Base-by-base conservation (phyloP, 345 rosid genomes). In the Anastatica hierochuntica region DNA sequence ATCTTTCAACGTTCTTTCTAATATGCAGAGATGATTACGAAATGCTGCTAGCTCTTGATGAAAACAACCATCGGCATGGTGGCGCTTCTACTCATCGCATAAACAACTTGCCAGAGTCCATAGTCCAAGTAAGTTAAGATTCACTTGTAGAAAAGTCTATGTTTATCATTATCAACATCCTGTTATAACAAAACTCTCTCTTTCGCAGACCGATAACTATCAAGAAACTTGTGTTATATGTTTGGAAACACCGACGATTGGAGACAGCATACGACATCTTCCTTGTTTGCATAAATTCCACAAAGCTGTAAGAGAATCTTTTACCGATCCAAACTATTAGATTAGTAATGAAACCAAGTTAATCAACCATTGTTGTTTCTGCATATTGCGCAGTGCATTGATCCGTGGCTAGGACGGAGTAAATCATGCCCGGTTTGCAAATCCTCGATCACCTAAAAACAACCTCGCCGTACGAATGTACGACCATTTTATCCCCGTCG, bases 211-310 rank as follows among this genome's bases (percentile, higher is more conserved):
- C 11, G 77, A 79, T 6, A 76, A 77, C 35, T 74, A 62, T 40
- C 83, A 77, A 53, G 96, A 87, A 68, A 73, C 74, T 11, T 92
- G 97, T 55, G 94, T 82, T 12, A 69, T 92, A 39, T 92, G 95
- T 72, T 85, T 92, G 40, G 98, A 92, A 34, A 68, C 75, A 21
- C 98, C 97, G 1, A 52, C 72, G 19, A 38, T 64, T 45, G 97
- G 98, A 68, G 97, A 88, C 44, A 76, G 79, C 9, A 78, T 88
- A 43, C 94, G 94, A 12, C 97, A 88, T 65, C 97, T 92, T 23
- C 98, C 97, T 55, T 92, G 98, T 79, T 69, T 92, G 29, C 98
- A 92, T 76, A 92, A 92, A 68, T 92, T 92, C 73, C 98, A 92
- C 67, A 92, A 92, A 73, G 85, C 74, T 58, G 98, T 92, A 73